These are phyloP conservation scores for Sporisorium sorghi DNA, from an alignment of 1,284 basidiomycete genomes.

Conservation along the genomic window DNA sequence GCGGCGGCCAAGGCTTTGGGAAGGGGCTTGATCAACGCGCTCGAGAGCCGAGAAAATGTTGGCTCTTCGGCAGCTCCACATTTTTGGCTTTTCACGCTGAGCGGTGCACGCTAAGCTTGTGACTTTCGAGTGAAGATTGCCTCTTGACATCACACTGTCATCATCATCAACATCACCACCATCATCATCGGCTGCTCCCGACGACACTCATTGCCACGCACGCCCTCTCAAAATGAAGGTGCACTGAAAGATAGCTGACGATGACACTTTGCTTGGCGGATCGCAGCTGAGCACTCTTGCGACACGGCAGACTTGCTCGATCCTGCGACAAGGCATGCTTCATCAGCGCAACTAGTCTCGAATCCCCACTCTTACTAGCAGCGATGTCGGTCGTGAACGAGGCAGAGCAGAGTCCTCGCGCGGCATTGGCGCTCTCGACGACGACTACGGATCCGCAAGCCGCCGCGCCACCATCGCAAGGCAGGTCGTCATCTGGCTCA, in stretches of 20 bases:
- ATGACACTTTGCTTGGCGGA: not conserved
- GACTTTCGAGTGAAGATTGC: not conserved
- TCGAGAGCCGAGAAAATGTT: not conserved
- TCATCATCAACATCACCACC: not conserved
- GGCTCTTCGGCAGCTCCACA: slow-evolving; percentile 1
- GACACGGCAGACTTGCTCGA: not conserved
- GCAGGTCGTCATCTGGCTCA: not conserved
- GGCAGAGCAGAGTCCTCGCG: not conserved
- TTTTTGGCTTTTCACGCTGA: not conserved
- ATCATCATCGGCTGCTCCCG: slow-evolving; percentile 4
- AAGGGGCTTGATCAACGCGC: not conserved
- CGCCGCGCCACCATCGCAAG: not conserved
- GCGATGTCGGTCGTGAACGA: slow-evolving; percentile 5
- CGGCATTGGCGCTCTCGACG: not conserved
- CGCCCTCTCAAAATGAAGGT: not conserved
- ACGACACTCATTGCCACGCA: not conserved
- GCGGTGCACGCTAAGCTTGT: not conserved
- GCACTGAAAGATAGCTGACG: not conserved
- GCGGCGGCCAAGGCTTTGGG: not conserved
- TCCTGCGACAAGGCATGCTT: not conserved
- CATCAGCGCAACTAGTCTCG: not conserved
- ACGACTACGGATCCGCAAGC: not conserved
- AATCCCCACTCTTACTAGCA: not conserved
- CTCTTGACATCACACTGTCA: slow-evolving; percentile 4
- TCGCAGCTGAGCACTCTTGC: not conserved